phyloP scores from a whole-genome alignment of 345 rosid genomes.

The Pelargonium nanum region DNA sequence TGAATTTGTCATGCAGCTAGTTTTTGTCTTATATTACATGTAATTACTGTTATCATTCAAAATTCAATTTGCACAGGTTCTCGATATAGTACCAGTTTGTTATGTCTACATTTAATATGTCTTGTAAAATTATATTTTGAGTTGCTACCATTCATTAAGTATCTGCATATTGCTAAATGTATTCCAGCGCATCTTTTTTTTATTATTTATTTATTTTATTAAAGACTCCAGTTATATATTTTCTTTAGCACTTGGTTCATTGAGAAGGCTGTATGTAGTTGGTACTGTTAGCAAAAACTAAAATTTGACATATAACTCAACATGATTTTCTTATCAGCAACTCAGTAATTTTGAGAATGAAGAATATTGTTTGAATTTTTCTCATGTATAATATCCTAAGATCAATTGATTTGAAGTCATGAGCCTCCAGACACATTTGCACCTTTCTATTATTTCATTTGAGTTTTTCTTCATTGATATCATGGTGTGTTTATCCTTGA shows the following conservation, averaged over 20 bases:
- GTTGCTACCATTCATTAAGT: neutral
- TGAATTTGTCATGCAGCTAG: too few relatives aligned
- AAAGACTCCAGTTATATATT: neutral
- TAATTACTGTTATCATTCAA: too few relatives aligned
- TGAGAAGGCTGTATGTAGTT: too few relatives aligned
- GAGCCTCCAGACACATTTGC: neutral
- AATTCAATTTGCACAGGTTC: too few relatives aligned
- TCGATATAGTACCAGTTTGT: too few relatives aligned
- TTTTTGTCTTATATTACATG: too few relatives aligned
- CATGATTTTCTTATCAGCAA: neutral
- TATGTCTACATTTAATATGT: too few relatives aligned
- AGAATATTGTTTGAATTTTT: too few relatives aligned
- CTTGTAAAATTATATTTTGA: neutral
- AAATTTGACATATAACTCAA: neutral
- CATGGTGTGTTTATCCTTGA: neutral
- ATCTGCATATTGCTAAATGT: too few relatives aligned
- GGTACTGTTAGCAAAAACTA: neutral
- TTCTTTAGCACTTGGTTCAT: neutral
- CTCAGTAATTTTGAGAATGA: neutral
- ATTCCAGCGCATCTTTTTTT: too few relatives aligned
- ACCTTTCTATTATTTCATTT: neutral
- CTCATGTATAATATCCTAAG: neutral
- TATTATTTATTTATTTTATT: too few relatives aligned
- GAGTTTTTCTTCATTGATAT: neutral
- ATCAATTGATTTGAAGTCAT: neutral